Percentiles rank a stretch among this genome's conserved stretches.
phyloP scores from a whole-genome alignment of 768 basidiomycete genomes.

The Podaxis pistillaris region DNA sequence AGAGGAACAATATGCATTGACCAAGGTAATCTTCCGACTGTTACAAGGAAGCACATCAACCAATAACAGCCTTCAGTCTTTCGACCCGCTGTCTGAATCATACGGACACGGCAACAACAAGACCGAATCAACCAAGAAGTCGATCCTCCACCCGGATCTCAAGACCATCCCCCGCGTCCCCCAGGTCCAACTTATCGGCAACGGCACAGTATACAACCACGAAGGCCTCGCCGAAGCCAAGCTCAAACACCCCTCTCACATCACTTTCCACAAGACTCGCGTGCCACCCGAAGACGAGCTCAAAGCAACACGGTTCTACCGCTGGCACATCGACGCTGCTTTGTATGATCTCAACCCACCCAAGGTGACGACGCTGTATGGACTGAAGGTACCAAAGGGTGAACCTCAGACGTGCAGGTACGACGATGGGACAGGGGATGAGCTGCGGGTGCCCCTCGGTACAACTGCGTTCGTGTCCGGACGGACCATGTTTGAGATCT shows the following conservation, averaged over 20 bases:
- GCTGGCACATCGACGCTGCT: conserved; percentile 92
- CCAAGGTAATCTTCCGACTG: conserved; percentile 51
- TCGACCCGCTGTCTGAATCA: conserved; percentile 55
- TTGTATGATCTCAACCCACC: conserved; percentile 73
- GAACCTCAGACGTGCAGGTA: conserved; percentile 62
- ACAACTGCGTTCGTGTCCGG: conserved; percentile 83
- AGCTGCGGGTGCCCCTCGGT: conserved; percentile 75
- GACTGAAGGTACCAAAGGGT: conserved; percentile 66
- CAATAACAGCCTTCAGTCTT: conserved; percentile 26
- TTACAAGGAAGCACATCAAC: neutral
- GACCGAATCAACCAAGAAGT: conserved; percentile 64
- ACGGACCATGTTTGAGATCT: conserved; percentile 77
- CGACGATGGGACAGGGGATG: conserved; percentile 85
- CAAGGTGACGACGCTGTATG: conserved; percentile 80
- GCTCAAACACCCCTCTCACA: conserved; percentile 84
- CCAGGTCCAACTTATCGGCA: conserved; percentile 89
- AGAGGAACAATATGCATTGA: conserved; percentile 79
- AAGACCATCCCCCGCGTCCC: conserved; percentile 85
- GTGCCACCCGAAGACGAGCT: conserved; percentile 72
- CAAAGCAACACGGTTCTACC: conserved; percentile 78
- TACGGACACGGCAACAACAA: conserved; percentile 90
- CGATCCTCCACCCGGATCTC: conserved; percentile 81
- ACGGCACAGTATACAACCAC: conserved; percentile 75
- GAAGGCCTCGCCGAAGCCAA: conserved; percentile 78
- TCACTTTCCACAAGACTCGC: conserved; percentile 78